phyloP scores from a whole-genome alignment of 768 basidiomycete species.

The Pleurotus salmoneostramineus region DNA sequence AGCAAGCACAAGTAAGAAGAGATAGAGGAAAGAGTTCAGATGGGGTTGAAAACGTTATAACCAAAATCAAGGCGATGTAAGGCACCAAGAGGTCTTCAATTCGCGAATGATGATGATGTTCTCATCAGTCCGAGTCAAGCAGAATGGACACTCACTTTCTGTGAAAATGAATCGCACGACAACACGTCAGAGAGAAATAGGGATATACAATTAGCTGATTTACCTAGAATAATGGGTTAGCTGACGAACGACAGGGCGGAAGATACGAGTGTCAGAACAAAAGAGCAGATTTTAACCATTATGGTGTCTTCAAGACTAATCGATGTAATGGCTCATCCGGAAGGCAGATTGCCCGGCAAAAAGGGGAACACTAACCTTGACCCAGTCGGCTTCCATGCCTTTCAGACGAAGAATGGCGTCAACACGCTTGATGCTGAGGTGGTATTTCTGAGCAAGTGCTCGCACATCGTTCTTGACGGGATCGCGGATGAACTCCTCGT shows the following conservation, averaged over 20 bases:
- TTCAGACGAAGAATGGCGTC: constrained; percentile 84
- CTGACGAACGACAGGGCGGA: neutral
- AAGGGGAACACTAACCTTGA: constrained; percentile 50
- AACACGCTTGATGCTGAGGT: constrained; percentile 72
- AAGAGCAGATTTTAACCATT: constrained; percentile 60
- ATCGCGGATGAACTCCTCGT: constrained; percentile 53
- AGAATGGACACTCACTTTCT: constrained; percentile 35
- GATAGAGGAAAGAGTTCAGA: constrained; percentile 40
- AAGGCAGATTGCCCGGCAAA: constrained; percentile 13
- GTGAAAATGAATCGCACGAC: neutral
- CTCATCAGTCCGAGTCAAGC: constrained; percentile 38
- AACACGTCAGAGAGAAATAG: neutral
- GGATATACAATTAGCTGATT: neutral
- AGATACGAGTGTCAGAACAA: constrained; percentile 9
- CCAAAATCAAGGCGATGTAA: constrained; percentile 60
- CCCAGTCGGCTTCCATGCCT: constrained; percentile 67
- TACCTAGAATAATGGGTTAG: constrained; percentile 15
- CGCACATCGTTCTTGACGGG: constrained; percentile 55
- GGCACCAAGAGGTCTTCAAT: constrained; percentile 55
- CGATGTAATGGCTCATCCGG: constrained; percentile 66
- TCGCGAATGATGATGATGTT: constrained; percentile 64
- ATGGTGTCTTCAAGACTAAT: constrained; percentile 92
- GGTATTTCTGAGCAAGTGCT: constrained; percentile 54
- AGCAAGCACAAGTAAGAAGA: constrained; percentile 8
- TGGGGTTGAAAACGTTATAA: constrained; percentile 70